Conservation (phyloP, 2,329 filamentous ascomycete genomes). For the Botrytis medusae region DNA sequence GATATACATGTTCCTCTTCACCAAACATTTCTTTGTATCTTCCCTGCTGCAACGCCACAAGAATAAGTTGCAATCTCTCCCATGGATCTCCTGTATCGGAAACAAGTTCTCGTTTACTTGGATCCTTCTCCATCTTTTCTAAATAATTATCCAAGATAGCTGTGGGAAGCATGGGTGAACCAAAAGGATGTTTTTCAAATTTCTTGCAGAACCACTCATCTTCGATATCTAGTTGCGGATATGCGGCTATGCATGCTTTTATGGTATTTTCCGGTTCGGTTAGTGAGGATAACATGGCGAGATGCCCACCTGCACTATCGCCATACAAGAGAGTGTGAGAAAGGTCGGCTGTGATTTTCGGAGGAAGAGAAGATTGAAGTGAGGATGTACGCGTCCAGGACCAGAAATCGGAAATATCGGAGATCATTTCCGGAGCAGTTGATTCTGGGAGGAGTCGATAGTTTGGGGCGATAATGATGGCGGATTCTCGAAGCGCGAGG, state of each 20-base stretch:
- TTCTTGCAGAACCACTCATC: neutral
- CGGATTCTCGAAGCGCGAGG: neutral
- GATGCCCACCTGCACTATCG: conserved; percentile 1
- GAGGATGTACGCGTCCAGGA: conserved; percentile 43
- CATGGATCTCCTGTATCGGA: neutral
- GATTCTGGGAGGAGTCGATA: conserved; percentile 52
- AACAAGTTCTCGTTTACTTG: neutral
- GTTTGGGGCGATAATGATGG: conserved; percentile 47
- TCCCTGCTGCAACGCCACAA: neutral
- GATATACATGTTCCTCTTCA: neutral
- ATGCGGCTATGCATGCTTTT: neutral
- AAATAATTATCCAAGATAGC: neutral
- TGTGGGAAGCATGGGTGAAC: neutral
- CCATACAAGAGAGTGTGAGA: conserved; percentile 5
- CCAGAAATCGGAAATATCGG: conserved; percentile 50
- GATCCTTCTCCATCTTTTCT: neutral
- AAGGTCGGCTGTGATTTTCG: neutral
- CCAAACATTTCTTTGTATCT: neutral
- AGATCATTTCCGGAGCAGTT: conserved; percentile 46
- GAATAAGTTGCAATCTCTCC: neutral
- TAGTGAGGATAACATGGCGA: neutral
- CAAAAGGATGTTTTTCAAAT: neutral
- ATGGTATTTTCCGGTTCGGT: neutral
- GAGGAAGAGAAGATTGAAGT: conserved; percentile 12
- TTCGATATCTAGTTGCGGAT: neutral